phyloP scores from a whole-genome alignment of 1,284 basidiomycete genomes.

The Melampsora americana region DNA sequence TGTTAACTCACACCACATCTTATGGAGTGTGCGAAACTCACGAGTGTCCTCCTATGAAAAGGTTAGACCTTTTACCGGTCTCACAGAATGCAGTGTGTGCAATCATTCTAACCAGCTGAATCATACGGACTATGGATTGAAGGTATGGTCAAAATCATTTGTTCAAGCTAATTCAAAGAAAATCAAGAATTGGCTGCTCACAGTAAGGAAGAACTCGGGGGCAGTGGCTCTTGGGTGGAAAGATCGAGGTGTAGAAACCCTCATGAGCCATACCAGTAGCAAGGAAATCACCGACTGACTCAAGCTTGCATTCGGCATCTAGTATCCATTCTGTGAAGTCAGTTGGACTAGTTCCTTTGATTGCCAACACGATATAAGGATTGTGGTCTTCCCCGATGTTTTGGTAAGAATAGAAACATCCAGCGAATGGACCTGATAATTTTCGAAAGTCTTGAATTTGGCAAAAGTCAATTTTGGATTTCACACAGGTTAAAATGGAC shows the following conservation, averaged over 20 bases:
- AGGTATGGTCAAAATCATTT: not conserved
- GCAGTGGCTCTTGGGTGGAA: not conserved
- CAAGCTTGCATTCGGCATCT: slow-evolving; percentile 3
- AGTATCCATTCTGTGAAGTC: slow-evolving; percentile 23
- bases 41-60: slow-evolving; percentile 19
- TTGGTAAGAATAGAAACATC: too few species aligned
- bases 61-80: not conserved
- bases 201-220: slow-evolving; percentile 14
- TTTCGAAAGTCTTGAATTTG: slow-evolving; percentile 8
- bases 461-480: too few species aligned
- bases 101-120: slow-evolving; percentile 18
- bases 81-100: not conserved
- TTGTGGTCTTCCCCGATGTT: too few species aligned
- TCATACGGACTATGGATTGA: slow-evolving; percentile 12
- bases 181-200: not conserved
- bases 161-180: not conserved
- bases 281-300: slow-evolving; percentile 3
- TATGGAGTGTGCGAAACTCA: too few species aligned
- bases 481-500: not conserved
- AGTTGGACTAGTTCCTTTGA: not conserved
- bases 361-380: too few species aligned
- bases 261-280: slow-evolving; percentile 17
- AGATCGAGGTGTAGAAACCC: slow-evolving; percentile 22
- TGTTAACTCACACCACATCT: too few species aligned
- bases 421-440: too few species aligned